Conservation (phyloP, 1,139 yeast species). For the Blastobotrys arbuscula region DNA sequence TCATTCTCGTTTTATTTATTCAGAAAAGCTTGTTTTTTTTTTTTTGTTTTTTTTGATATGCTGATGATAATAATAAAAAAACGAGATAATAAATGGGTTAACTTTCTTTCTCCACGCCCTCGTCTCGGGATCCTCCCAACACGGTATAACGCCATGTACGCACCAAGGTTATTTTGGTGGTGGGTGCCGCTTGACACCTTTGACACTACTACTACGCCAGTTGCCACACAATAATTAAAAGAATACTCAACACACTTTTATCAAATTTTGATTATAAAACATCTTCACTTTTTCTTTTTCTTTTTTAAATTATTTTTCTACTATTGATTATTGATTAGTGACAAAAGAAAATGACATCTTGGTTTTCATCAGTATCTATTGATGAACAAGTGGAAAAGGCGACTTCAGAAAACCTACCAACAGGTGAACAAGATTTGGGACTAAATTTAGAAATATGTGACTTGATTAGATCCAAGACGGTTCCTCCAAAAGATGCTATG, state of each 20-base stretch:
- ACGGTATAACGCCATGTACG: too few relatives aligned
- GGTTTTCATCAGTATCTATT: constrained; percentile 55
- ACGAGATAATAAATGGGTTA: too few relatives aligned
- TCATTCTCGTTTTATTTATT: not conserved
- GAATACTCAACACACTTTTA: not conserved
- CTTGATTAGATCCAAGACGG: constrained; percentile 72
- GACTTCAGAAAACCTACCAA: constrained; percentile 83
- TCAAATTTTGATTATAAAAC: too few relatives aligned
- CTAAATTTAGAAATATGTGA: constrained; percentile 86
- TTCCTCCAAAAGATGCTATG: constrained; percentile 83
- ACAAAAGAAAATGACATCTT: constrained; percentile 37
- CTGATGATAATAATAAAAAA: too few relatives aligned
- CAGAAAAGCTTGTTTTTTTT: too few relatives aligned
- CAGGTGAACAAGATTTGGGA: constrained; percentile 81
- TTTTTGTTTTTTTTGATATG: too few relatives aligned
- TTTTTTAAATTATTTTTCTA: not conserved
- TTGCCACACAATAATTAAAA: not conserved
- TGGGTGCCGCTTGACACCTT: too few relatives aligned
- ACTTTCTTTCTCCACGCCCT: too few relatives aligned
- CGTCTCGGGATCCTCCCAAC: too few relatives aligned
- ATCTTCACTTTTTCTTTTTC: not conserved
- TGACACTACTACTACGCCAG: too few relatives aligned
- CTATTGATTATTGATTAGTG: too few relatives aligned
- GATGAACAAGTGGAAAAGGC: constrained; percentile 70
- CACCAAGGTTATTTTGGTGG: too few relatives aligned